Evolutionary conservation across 106 monocot genomes (phyloP).

Genomic region (Dendrobium chrysotoxum): DNA sequence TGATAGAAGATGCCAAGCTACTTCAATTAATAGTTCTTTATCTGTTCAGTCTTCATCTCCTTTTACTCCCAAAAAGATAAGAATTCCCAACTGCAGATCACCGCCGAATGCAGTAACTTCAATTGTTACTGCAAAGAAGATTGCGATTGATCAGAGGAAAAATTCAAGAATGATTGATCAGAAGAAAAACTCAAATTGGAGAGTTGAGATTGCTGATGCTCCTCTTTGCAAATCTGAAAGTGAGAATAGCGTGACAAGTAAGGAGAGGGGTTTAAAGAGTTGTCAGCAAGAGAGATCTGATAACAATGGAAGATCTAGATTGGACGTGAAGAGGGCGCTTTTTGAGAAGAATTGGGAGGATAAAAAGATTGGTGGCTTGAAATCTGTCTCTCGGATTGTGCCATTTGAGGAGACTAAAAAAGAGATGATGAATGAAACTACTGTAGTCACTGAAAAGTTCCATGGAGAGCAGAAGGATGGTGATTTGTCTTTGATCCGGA

Average conservation of each 20-base stretch:
- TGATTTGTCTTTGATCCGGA: slow-evolving; percentile 61
- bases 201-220: slow-evolving; percentile 36
- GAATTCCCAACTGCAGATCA: slow-evolving; percentile 39
- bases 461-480: slow-evolving; percentile 21
- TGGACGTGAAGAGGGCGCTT: slow-evolving; percentile 29
- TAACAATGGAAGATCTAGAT: slow-evolving; percentile 13
- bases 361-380: slow-evolving; percentile 30
- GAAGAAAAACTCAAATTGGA: slow-evolving; percentile 39
- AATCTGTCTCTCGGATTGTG: slow-evolving; percentile 36
- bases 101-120: slow-evolving; percentile 47
- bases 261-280: slow-evolving; percentile 7
- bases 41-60: slow-evolving; percentile 38
- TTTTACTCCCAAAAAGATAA: slow-evolving; percentile 25
- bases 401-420: slow-evolving; percentile 39
- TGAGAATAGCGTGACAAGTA: neutral
- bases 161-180: slow-evolving; percentile 14
- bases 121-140: slow-evolving; percentile 19
- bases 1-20: slow-evolving; percentile 18
- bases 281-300: neutral
- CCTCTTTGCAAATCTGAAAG: neutral
- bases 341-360: slow-evolving; percentile 46
- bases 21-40: slow-evolving; percentile 16
- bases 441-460: slow-evolving; percentile 13
- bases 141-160: slow-evolving; percentile 6
- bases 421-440: slow-evolving; percentile 17